Conservation (phyloP, 352 stramenopile species). For the Saprolegnia diclina region DNA sequence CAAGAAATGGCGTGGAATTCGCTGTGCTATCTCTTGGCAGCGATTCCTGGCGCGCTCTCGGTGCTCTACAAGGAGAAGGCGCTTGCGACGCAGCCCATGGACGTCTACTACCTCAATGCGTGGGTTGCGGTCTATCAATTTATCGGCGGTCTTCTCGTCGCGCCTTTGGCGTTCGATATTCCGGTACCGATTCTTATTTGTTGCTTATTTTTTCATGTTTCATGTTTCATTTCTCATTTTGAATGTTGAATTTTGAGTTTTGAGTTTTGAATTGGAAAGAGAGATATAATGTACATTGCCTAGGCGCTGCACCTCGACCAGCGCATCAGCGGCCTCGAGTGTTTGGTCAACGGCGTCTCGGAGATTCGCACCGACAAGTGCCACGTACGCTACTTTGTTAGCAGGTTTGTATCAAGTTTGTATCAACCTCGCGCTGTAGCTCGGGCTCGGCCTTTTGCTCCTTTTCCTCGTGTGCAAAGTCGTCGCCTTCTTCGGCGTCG, state of each 20-base stretch:
- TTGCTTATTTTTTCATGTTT: too few relatives aligned
- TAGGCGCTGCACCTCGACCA: slow-evolving; percentile 66
- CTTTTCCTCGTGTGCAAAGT: slow-evolving; percentile 74
- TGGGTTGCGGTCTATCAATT: slow-evolving; percentile 86
- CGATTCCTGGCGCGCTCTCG: slow-evolving; percentile 66
- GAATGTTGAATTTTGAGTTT: too few relatives aligned
- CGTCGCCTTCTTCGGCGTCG: slow-evolving; percentile 63
- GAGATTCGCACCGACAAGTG: slow-evolving; percentile 66
- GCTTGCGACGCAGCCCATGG: slow-evolving; percentile 77
- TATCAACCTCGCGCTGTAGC: too few relatives aligned
- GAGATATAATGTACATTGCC: slow-evolving; percentile 17
- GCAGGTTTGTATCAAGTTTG: too few relatives aligned
- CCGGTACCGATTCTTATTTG: slow-evolving; percentile 35
- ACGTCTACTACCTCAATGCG: slow-evolving; percentile 83
- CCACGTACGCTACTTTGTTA: slow-evolving; percentile 51
- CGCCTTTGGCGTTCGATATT: slow-evolving; percentile 75
- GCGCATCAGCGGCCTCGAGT: slow-evolving; percentile 72
- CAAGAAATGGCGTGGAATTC: slow-evolving; percentile 77
- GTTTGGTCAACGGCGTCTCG: slow-evolving; percentile 65
- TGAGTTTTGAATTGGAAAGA: too few relatives aligned
- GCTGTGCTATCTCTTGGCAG: slow-evolving; percentile 73
- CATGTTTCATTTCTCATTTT: too few relatives aligned
- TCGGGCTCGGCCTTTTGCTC: slow-evolving; percentile 62
- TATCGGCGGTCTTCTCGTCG: slow-evolving; percentile 67
- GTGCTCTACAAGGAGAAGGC: slow-evolving; percentile 83